Percentiles rank a stretch among this genome's conserved stretches.
These are phyloP conservation scores for Aspergillus sergii DNA, from an alignment of 2,329 filamentous ascomycete genomes.

Conservation along the genomic window DNA sequence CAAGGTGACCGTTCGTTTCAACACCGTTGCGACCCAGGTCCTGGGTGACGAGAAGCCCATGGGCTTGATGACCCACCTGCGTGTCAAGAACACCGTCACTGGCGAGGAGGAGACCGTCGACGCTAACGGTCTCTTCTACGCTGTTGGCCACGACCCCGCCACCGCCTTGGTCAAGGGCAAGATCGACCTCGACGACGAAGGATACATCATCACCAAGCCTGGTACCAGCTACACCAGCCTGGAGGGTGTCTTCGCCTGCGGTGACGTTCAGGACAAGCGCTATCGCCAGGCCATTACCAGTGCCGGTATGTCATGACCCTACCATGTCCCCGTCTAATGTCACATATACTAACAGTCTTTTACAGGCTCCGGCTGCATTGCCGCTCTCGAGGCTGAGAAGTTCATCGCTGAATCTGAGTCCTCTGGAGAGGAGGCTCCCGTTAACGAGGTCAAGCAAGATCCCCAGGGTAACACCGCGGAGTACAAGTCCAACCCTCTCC, in stretches of 20 bases:
- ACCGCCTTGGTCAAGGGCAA: slow-evolving; percentile 89
- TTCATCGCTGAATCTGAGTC: slow-evolving; percentile 76
- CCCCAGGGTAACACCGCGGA: slow-evolving; percentile 54
- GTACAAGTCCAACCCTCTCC: slow-evolving; percentile 65
- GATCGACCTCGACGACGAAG: slow-evolving; percentile 83
- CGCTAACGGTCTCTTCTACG: slow-evolving; percentile 94
- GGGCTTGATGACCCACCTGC: slow-evolving; percentile 84
- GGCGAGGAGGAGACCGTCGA: slow-evolving; percentile 80
- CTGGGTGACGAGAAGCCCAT: slow-evolving; percentile 74
- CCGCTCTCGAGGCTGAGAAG: slow-evolving; percentile 94
- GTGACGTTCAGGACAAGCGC: slow-evolving; percentile 97
- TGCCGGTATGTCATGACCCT: slow-evolving; percentile 67
- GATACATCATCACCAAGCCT: slow-evolving; percentile 86
- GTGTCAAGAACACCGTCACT: slow-evolving; percentile 76
- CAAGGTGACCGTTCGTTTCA: slow-evolving; percentile 89
- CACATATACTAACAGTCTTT: slow-evolving; percentile 22
- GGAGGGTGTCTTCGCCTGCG: slow-evolving; percentile 91
- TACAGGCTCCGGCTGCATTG: slow-evolving; percentile 87
- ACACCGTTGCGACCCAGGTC: slow-evolving; percentile 79
- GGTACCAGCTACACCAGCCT: slow-evolving; percentile 87
- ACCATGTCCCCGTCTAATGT: background rate
- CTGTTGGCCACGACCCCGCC: slow-evolving; percentile 93
- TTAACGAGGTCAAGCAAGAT: slow-evolving; percentile 43
- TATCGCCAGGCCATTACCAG: slow-evolving; percentile 98
- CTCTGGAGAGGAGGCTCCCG: slow-evolving; percentile 50